A percentile compares a stretch with the other conserved stretches of the same genome.
Evolutionary conservation across 371 early-diverging fungal species (phyloP).

Genomic region (Syncephalis plumigaleata): DNA sequence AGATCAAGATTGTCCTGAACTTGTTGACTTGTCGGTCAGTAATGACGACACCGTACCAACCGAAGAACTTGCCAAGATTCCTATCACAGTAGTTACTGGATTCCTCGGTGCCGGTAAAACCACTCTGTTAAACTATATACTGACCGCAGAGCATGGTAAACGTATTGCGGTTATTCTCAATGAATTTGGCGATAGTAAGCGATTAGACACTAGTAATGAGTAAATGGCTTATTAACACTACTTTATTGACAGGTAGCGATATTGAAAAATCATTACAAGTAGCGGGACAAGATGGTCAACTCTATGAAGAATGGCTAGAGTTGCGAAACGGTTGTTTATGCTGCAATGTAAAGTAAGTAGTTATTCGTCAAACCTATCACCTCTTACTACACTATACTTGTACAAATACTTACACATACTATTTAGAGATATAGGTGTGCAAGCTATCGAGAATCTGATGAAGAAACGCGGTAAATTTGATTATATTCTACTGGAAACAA

Average conservation of each 20-base stretch:
- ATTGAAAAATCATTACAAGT: slow-evolving; percentile 84
- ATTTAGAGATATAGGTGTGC: slow-evolving; percentile 72
- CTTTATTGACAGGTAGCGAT: slow-evolving; percentile 41
- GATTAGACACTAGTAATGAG: not conserved
- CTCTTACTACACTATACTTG: not conserved
- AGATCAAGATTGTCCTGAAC: too few relatives aligned
- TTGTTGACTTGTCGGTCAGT: too few relatives aligned
- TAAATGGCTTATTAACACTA: not conserved
- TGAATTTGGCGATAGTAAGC: slow-evolving; percentile 58
- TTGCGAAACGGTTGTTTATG: slow-evolving; percentile 92
- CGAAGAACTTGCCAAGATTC: slow-evolving; percentile 22
- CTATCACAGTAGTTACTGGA: slow-evolving; percentile 60
- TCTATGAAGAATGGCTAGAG: slow-evolving; percentile 93
- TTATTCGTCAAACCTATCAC: too few relatives aligned
- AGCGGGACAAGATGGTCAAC: slow-evolving; percentile 49
- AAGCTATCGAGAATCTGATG: slow-evolving; percentile 89
- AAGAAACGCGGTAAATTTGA: slow-evolving; percentile 79
- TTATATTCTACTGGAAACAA: slow-evolving; percentile 89
- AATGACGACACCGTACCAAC: too few relatives aligned
- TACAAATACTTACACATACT: not conserved
- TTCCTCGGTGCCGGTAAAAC: slow-evolving; percentile 91
- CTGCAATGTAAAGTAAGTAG: slow-evolving; percentile 76
- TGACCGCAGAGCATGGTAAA: slow-evolving; percentile 81
- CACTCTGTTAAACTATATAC: slow-evolving; percentile 74
- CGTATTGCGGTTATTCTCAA: slow-evolving; percentile 90